A percentile compares a stretch with the other conserved stretches of the same genome.
These are phyloP conservation scores for Xylaria acuta DNA, from an alignment of 495 filamentous ascomycete species.

Conservation along the genomic window DNA sequence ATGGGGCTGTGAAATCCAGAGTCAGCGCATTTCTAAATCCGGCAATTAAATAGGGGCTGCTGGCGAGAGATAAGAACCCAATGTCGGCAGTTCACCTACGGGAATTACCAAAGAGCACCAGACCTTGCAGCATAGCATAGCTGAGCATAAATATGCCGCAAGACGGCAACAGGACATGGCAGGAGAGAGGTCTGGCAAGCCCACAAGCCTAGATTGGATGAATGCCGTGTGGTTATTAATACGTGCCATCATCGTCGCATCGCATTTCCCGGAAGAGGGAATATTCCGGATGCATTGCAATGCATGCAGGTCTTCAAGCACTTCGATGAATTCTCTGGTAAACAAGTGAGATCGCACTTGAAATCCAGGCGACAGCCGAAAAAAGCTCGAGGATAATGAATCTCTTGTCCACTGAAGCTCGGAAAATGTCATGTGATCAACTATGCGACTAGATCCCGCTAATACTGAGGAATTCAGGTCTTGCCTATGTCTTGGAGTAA, in stretches of 20 bases:
- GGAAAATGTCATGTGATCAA: conserved; percentile 48
- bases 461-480: conserved; percentile 46
- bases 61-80: not conserved
- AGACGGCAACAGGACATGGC: conserved; percentile 41
- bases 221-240: conserved; percentile 48
- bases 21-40: conserved; percentile 3
- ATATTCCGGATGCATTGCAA: conserved; percentile 2
- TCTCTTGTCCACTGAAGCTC: conserved; percentile 47
- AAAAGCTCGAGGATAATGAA: conserved; percentile 31
- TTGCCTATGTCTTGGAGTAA: conserved; percentile 35
- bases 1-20: conserved; percentile 36
- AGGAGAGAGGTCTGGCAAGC: conserved; percentile 28
- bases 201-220: conserved; percentile 44
- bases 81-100: conserved; percentile 17
- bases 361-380: conserved; percentile 41
- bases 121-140: conserved; percentile 45
- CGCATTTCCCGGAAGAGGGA: not conserved
- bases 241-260: conserved; percentile 35
- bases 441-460: conserved; percentile 39
- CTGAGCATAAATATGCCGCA: conserved; percentile 45
- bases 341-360: conserved; percentile 14
- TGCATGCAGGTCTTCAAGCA: conserved; percentile 19
- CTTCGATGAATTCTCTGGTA: not conserved
- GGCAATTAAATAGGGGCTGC: not conserved
- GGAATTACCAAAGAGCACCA: conserved; percentile 41